Evolutionary conservation across 1,139 yeast genomes (phyloP).

Genomic region (Lodderomyces pseudojiufengensis): DNA sequence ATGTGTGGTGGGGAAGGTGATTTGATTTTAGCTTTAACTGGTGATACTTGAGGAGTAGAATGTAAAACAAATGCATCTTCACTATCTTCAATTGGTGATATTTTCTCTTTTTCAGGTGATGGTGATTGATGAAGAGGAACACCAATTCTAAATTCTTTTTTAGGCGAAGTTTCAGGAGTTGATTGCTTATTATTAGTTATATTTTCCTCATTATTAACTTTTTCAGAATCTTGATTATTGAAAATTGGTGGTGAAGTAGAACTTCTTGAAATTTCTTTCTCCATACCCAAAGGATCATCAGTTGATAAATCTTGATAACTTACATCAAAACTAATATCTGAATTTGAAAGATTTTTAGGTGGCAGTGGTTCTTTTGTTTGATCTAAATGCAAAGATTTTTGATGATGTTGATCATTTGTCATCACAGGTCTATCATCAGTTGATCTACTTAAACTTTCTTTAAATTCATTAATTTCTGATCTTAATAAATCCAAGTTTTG

Average conservation of each 20-base stretch:
- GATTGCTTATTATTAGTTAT: not conserved
- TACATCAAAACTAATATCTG: slow-evolving; percentile 41
- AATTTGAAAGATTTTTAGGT: slow-evolving; percentile 3
- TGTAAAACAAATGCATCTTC: too few species aligned
- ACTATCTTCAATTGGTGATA: too few species aligned
- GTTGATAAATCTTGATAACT: slow-evolving; percentile 40
- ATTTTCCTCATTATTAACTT: slow-evolving; percentile 1
- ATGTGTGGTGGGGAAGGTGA: not conserved
- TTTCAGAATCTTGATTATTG: too few species aligned
- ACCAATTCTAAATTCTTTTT: not conserved
- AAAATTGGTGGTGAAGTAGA: not conserved
- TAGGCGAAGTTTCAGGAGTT: slow-evolving; percentile 1
- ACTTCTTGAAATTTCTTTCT: slow-evolving; percentile 17
- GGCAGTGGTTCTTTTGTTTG: slow-evolving; percentile 1
- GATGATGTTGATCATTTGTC: not conserved
- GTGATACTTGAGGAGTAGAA: too few species aligned
- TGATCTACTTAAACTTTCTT: slow-evolving; percentile 36
- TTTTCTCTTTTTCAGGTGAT: not conserved
- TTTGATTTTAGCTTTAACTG: too few species aligned
- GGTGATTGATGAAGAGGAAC: not conserved
- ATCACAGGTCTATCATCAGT: slow-evolving; percentile 17
- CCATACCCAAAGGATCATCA: slow-evolving; percentile 42
- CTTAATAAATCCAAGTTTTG: slow-evolving; percentile 43
- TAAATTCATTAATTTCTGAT: slow-evolving; percentile 45
- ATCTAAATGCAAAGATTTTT: not conserved